phyloP scores from a whole-genome alignment of 306 rosid genomes.

The Lathyrus tuberosus region DNA sequence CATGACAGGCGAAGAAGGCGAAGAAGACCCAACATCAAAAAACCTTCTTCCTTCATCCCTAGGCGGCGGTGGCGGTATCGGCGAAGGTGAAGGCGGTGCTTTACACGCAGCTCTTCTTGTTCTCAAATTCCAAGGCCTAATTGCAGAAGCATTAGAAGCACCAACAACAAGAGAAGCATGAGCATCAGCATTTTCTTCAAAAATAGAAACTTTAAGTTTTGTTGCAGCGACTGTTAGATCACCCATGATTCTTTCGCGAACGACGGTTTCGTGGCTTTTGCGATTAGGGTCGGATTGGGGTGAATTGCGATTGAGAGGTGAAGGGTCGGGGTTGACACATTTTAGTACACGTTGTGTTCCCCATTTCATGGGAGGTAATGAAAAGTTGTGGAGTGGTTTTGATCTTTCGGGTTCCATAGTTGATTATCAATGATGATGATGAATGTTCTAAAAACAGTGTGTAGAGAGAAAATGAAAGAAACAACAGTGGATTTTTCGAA shows the following conservation, averaged over 20 bases:
- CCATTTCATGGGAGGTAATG: slow-evolving; percentile 66
- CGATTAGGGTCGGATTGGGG: slow-evolving; percentile 33
- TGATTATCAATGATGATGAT: background rate
- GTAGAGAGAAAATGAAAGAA: background rate
- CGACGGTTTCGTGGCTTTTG: slow-evolving; percentile 32
- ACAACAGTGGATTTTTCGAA: background rate
- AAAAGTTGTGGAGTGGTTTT: slow-evolving; percentile 62
- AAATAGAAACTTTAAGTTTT: slow-evolving; percentile 47
- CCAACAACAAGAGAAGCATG: background rate
- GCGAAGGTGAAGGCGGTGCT: slow-evolving; percentile 35
- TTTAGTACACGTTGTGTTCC: slow-evolving; percentile 55
- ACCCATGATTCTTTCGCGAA: slow-evolving; percentile 39
- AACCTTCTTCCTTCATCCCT: slow-evolving; percentile 40
- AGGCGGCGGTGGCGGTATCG: background rate
- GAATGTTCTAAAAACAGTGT: too few relatives aligned
- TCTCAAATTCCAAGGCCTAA: slow-evolving; percentile 65
- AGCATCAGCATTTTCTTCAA: slow-evolving; percentile 5
- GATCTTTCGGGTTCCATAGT: slow-evolving; percentile 55
- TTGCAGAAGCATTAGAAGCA: background rate
- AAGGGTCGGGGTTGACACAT: slow-evolving; percentile 45
- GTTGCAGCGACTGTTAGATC: slow-evolving; percentile 48
- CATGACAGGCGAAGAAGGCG: slow-evolving; percentile 25
- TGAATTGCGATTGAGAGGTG: slow-evolving; percentile 28
- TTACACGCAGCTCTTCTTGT: slow-evolving; percentile 63
- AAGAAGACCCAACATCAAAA: slow-evolving; percentile 40